Evolutionary conservation across 345 rosid species (phyloP).

Genomic region (Acer saccharum): DNA sequence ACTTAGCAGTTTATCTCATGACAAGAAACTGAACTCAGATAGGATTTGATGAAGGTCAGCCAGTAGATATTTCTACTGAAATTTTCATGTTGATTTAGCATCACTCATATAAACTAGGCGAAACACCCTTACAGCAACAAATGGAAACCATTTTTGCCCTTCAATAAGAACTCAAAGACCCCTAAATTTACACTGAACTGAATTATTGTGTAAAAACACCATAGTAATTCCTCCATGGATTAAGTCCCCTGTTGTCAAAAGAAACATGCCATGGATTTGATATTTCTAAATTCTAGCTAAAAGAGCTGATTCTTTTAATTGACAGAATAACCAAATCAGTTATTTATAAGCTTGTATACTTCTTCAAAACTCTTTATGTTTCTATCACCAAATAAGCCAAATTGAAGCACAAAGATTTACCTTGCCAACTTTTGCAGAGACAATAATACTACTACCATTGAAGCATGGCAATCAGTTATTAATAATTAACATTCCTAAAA

Average conservation of each 20-base stretch:
- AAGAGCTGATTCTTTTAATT: not conserved
- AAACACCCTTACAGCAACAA: not conserved
- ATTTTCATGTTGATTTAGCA: not conserved
- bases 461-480: not conserved
- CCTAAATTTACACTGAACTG: not conserved
- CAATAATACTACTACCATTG: not conserved
- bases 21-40: not conserved
- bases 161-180: not conserved
- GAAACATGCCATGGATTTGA: not conserved
- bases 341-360: not conserved
- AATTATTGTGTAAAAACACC: not conserved
- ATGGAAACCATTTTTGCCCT: not conserved
- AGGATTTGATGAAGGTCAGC: not conserved
- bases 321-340: not conserved
- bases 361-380: not conserved
- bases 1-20: not conserved
- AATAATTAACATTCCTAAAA: not conserved
- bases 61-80: not conserved
- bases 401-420: not conserved
- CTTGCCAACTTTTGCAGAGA: not conserved
- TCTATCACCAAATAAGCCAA: not conserved
- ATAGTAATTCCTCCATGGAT: not conserved
- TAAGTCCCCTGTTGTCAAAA: not conserved
- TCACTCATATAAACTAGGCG: not conserved
- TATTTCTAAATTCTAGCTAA: not conserved